Percentiles rank a stretch among this genome's conserved stretches.
Evolutionary conservation across 1,284 basidiomycete genomes (phyloP).

Genomic region (Flammula alnicola): DNA sequence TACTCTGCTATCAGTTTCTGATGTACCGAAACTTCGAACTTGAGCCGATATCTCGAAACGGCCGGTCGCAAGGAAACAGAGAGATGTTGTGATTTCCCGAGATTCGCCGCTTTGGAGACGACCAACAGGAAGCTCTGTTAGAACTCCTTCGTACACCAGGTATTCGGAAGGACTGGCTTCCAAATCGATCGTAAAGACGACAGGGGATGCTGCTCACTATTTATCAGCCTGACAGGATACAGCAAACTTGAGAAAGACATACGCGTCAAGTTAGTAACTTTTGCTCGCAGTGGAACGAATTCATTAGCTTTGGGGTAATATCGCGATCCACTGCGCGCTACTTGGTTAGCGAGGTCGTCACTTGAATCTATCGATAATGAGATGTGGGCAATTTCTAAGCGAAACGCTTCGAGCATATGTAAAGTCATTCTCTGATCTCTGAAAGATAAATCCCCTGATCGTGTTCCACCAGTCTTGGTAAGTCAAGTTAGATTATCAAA

Average conservation of each 20-base stretch:
- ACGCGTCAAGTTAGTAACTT: slow-evolving; percentile 68
- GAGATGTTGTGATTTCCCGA: slow-evolving; percentile 55
- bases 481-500: slow-evolving; percentile 1
- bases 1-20: slow-evolving; percentile 34
- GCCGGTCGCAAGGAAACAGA: slow-evolving; percentile 80
- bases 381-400: slow-evolving; percentile 64
- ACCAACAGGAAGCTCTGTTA: slow-evolving; percentile 63
- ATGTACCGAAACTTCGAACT: slow-evolving; percentile 43
- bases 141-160: slow-evolving; percentile 71
- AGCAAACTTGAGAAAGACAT: slow-evolving; percentile 29
- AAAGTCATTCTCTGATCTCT: slow-evolving; percentile 76
- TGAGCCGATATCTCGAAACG: slow-evolving; percentile 70
- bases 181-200: slow-evolving; percentile 59
- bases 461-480: slow-evolving; percentile 70
- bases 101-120: slow-evolving; percentile 57
- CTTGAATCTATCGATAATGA: slow-evolving; percentile 54
- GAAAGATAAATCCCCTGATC: slow-evolving; percentile 76
- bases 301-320: slow-evolving; percentile 56
- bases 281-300: slow-evolving; percentile 59
- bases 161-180: slow-evolving; percentile 63
- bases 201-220: slow-evolving; percentile 45
- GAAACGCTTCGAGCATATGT: slow-evolving; percentile 77
- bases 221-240: neutral
- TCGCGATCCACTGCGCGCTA: slow-evolving; percentile 39
- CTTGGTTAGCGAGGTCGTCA: slow-evolving; percentile 29